Conservation (phyloP, 129 eudicot genomes). For the Chrysanthemum lavandulifolium region DNA sequence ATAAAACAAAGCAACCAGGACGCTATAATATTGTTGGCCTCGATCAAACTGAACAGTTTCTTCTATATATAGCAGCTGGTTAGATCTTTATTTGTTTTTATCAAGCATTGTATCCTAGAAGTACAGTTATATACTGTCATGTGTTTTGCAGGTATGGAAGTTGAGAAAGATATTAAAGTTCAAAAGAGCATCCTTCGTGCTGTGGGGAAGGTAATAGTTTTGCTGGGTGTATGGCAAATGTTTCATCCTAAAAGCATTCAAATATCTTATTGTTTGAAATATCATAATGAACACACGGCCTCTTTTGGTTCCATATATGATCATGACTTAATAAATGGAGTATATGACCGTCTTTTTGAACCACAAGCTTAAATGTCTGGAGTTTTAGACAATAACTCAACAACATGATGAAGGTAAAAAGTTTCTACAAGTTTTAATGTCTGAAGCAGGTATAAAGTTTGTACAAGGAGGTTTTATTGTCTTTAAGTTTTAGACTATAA, state of each 20-base stretch:
- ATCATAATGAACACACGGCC: too few relatives aligned
- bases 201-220: constrained; percentile 67
- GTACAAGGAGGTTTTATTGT: too few relatives aligned
- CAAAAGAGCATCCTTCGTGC: constrained; percentile 90
- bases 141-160: constrained; percentile 56
- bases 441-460: too few relatives aligned
- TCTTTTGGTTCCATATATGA: too few relatives aligned
- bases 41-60: constrained; percentile 80
- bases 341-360: too few relatives aligned
- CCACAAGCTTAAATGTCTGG: too few relatives aligned
- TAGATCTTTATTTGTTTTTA: constrained; percentile 16
- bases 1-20: constrained; percentile 80
- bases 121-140: constrained; percentile 1
- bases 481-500: too few relatives aligned
- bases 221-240: background rate
- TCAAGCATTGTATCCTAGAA: constrained; percentile 4
- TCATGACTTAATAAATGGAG: too few relatives aligned
- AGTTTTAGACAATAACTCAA: too few relatives aligned
- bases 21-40: constrained; percentile 70
- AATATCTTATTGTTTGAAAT: too few relatives aligned
- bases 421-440: too few relatives aligned
- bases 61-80: constrained; percentile 87
- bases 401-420: too few relatives aligned
- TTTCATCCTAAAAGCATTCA: background rate
- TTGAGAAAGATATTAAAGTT: constrained; percentile 77